Conservation (phyloP, 768 basidiomycete species). For the Termitomyces sp. region DNA sequence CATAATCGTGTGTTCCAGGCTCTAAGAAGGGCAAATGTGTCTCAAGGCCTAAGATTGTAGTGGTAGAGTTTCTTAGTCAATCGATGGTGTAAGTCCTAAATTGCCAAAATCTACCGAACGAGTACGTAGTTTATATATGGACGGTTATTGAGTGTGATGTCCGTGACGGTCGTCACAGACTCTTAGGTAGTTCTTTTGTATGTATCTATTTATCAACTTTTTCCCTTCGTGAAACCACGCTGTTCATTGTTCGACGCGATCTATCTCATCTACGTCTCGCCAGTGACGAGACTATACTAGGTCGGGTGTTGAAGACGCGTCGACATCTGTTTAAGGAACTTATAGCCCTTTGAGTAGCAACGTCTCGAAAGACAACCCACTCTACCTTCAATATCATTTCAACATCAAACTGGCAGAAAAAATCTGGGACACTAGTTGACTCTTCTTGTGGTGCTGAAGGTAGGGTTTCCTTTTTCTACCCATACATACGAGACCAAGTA, state of each 20-base stretch:
- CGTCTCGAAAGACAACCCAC: neutral
- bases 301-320: neutral
- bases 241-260: neutral
- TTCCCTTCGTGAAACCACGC: neutral
- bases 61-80: no score
- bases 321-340: neutral
- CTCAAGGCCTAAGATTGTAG: no score
- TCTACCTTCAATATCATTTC: neutral
- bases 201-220: neutral
- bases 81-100: no score
- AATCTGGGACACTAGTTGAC: neutral
- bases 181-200: neutral
- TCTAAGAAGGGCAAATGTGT: no score
- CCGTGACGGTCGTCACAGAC: no score
- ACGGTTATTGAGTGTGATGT: no score
- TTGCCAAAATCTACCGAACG: no score
- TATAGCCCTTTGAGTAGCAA: neutral
- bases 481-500: neutral
- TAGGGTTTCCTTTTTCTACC: constrained; percentile 2
- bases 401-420: constrained; percentile 2
- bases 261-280: neutral
- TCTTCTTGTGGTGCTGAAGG: constrained; percentile 11
- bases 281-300: neutral
- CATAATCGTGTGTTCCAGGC: no score
- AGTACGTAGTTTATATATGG: no score